A percentile compares a stretch with the other conserved stretches of the same genome.
Evolutionary conservation across 257 asterid species (phyloP).

Genomic region (Rhazya stricta): DNA sequence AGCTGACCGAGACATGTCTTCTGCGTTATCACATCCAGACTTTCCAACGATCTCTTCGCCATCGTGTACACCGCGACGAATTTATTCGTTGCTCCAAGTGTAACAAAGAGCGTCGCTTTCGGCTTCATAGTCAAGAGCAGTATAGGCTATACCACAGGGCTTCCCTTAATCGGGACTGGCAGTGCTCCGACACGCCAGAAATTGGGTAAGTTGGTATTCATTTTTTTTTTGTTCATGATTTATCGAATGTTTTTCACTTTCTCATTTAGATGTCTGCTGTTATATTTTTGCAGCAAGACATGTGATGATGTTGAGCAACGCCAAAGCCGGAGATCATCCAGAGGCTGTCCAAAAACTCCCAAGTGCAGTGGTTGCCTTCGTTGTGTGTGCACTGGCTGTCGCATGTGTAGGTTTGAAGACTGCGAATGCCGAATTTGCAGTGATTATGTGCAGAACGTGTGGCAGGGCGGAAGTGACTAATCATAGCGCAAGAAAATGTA

Average conservation of each 20-base stretch:
- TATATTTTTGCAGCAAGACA: constrained; percentile 6
- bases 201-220: constrained; percentile 19
- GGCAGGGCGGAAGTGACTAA: background rate
- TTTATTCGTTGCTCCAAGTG: constrained; percentile 31
- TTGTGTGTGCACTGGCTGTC: constrained; percentile 44
- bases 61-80: constrained; percentile 41
- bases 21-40: constrained; percentile 27
- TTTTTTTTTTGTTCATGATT: background rate
- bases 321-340: constrained; percentile 21
- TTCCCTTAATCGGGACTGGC: constrained; percentile 21
- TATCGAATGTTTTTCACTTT: background rate
- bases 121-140: constrained; percentile 20
- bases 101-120: constrained; percentile 34
- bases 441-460: constrained; percentile 23
- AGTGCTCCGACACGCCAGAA: constrained; percentile 36
- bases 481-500: no score
- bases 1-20: constrained; percentile 26
- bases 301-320: constrained; percentile 34
- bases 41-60: constrained; percentile 30
- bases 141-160: constrained; percentile 38
- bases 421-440: constrained; percentile 32
- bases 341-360: constrained; percentile 29
- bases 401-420: constrained; percentile 34
- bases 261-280: background rate
- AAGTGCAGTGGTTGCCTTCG: constrained; percentile 36